Percentiles rank a stretch among this genome's conserved stretches.
Conservation (phyloP, 257 asterid genomes). For the Jacaranda copaia region DNA sequence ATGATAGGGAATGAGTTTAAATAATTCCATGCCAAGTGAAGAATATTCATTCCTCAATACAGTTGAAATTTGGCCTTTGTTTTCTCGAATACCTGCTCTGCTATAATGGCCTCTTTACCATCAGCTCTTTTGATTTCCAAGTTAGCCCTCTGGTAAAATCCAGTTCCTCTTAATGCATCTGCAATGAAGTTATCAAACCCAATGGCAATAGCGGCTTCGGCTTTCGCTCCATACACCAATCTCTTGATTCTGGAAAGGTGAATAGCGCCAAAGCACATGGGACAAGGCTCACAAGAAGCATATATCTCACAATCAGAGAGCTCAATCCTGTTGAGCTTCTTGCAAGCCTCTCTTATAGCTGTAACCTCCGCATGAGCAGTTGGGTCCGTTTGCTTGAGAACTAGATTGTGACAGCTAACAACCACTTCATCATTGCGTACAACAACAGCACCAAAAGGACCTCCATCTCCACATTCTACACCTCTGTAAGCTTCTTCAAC, state of each 20-base stretch:
- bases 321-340: constrained; percentile 89
- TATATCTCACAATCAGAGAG: constrained; percentile 96
- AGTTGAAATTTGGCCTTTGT: constrained; percentile 84
- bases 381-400: constrained; percentile 82
- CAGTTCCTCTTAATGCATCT: constrained; percentile 94
- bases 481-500: constrained; percentile 98
- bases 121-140: constrained; percentile 88
- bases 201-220: constrained; percentile 96
- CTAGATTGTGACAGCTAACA: constrained; percentile 97
- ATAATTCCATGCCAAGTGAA: constrained; percentile 34
- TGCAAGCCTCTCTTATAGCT: constrained; percentile 98
- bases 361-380: constrained; percentile 99
- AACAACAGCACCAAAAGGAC: constrained; percentile 98
- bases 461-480: constrained; percentile 95
- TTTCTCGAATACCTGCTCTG: constrained; percentile 96
- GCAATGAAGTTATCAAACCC: constrained; percentile 98
- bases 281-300: constrained; percentile 97
- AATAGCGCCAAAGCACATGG: constrained; percentile 99
- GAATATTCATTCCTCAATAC: constrained; percentile 53
- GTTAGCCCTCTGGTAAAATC: constrained; percentile 85
- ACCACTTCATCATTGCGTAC: constrained; percentile 82
- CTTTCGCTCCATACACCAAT: constrained; percentile 95
- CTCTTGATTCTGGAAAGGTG: constrained; percentile 98
- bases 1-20: neutral
- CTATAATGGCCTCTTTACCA: constrained; percentile 75